Evolutionary conservation across 2,329 filamentous ascomycete species (phyloP).

Genomic region (Fusarium buxicola): DNA sequence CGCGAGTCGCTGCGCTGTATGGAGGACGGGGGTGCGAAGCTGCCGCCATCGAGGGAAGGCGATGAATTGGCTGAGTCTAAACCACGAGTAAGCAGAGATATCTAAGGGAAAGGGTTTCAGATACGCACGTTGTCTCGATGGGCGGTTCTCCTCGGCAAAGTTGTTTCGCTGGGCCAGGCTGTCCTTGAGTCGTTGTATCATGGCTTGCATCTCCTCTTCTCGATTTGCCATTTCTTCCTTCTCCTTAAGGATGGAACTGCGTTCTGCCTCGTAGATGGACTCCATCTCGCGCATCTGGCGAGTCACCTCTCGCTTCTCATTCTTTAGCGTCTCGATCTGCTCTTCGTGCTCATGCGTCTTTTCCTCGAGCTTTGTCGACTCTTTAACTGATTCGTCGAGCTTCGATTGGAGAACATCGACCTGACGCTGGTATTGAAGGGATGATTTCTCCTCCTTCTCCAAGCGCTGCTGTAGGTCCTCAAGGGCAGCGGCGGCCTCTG

Average conservation of each 20-base stretch:
- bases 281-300: conserved; percentile 92
- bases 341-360: conserved; percentile 87
- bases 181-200: conserved; percentile 93
- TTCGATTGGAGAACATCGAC: conserved; percentile 84
- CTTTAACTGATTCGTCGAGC: conserved; percentile 84
- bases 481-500: conserved; percentile 81
- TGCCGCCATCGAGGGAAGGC: conserved; percentile 77
- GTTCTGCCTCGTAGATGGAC: conserved; percentile 90
- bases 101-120: background rate
- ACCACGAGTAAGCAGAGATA: conserved; percentile 37
- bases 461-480: conserved; percentile 88
- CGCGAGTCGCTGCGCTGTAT: conserved; percentile 88
- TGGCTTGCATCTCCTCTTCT: conserved; percentile 90
- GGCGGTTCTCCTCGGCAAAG: conserved; percentile 66
- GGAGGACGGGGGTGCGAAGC: conserved; percentile 88
- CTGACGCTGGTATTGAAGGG: conserved; percentile 86
- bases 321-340: conserved; percentile 81
- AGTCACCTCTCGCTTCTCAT: conserved; percentile 85
- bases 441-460: conserved; percentile 80
- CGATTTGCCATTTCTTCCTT: conserved; percentile 87
- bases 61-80: conserved; percentile 63
- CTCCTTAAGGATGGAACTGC: conserved; percentile 87
- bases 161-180: conserved; percentile 80
- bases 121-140: conserved; percentile 68
- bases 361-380: conserved; percentile 90